phyloP scores from a whole-genome alignment of 2,329 filamentous ascomycete species.

The Cercospora sojina region DNA sequence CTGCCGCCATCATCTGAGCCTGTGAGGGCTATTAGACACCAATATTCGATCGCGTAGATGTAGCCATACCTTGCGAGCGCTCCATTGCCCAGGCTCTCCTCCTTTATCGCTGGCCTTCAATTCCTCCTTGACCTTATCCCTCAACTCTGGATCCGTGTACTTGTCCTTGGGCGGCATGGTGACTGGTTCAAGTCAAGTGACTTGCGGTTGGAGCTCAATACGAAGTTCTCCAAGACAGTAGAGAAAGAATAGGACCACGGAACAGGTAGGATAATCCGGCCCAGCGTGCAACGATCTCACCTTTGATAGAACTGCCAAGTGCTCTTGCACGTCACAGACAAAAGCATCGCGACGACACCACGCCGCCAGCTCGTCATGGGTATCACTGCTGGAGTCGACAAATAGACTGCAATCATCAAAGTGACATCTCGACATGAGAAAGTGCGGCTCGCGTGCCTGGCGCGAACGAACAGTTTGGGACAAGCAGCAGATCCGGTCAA shows the following conservation, averaged over 20 bases:
- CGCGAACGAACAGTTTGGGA: slow-evolving; percentile 3
- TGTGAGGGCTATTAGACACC: slow-evolving; percentile 18
- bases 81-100: slow-evolving; percentile 51
- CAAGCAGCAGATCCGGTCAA: slow-evolving; percentile 3
- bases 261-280: no score
- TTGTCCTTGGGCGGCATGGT: slow-evolving; percentile 50
- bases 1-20: slow-evolving; percentile 49
- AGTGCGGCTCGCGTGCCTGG: slow-evolving; percentile 8
- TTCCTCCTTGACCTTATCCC: slow-evolving; percentile 50
- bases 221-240: neutral
- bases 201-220: neutral
- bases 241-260: neutral
- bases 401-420: neutral
- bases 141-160: slow-evolving; percentile 49
- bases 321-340: neutral
- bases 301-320: neutral
- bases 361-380: slow-evolving; percentile 22
- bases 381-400: neutral
- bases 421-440: slow-evolving; percentile 18
- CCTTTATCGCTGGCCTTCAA: slow-evolving; percentile 49
- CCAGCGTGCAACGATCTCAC: neutral
- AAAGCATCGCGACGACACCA: neutral
- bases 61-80: slow-evolving; percentile 44
- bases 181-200: neutral
- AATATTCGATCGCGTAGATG: neutral